These are phyloP conservation scores for Psilocybe mexicana DNA, from an alignment of 1,284 basidiomycete species.

Conservation along the genomic window DNA sequence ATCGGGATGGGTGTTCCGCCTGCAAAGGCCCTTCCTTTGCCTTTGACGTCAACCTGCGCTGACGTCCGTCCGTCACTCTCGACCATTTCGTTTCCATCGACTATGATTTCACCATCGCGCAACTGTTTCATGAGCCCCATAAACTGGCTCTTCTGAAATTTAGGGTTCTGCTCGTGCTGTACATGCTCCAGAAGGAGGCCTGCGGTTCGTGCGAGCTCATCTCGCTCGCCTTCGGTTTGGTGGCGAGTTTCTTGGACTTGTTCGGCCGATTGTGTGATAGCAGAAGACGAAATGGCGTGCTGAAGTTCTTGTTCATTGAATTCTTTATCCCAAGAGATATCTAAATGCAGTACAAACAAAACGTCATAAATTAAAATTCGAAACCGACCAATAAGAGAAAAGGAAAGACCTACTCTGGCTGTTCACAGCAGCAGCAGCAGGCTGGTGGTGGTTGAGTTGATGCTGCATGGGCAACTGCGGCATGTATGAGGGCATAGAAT, in stretches of 20 bases:
- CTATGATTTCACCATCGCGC: conserved; percentile 80
- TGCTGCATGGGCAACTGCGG: conserved; percentile 35
- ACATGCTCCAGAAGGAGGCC: conserved; percentile 72
- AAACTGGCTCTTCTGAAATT: conserved; percentile 89
- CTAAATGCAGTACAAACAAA: conserved; percentile 27
- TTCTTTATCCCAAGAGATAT: conserved; percentile 59
- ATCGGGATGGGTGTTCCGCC: neutral
- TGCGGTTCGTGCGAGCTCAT: conserved; percentile 78
- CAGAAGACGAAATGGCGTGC: conserved; percentile 22
- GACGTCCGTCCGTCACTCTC: conserved; percentile 41
- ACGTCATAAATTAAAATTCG: neutral
- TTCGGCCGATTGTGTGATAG: conserved; percentile 26
- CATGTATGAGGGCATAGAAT: conserved; percentile 37
- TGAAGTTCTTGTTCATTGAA: conserved; percentile 58
- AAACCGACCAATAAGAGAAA: neutral
- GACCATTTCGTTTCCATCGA: conserved; percentile 82
- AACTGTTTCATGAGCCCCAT: conserved; percentile 86
- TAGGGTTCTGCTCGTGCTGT: conserved; percentile 73
- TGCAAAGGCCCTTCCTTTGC: conserved; percentile 58
- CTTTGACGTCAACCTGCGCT: conserved; percentile 53
- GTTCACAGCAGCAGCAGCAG: conserved; percentile 1
- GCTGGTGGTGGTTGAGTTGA: conserved; percentile 26
- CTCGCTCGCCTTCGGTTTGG: conserved; percentile 39
- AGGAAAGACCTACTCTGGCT: conserved; percentile 13
- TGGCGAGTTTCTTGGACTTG: conserved; percentile 26